These are phyloP conservation scores for Tulasnella sp. DNA, from an alignment of 768 basidiomycete genomes.

Conservation along the genomic window DNA sequence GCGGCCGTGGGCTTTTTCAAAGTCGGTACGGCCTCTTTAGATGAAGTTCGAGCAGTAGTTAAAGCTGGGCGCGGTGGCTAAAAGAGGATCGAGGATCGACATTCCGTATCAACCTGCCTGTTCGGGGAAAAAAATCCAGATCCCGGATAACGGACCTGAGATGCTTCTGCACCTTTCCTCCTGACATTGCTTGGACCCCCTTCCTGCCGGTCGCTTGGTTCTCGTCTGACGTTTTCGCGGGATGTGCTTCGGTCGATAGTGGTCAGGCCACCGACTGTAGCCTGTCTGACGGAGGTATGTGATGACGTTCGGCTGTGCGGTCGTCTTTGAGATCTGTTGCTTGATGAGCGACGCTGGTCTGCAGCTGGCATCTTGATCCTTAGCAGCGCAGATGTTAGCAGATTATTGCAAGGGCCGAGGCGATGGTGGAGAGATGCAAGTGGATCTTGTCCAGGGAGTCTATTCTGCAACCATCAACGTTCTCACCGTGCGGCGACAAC, in stretches of 20 bases:
- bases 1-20: neutral
- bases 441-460: neutral
- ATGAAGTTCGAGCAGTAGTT: neutral
- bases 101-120: neutral
- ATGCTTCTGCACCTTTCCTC: neutral
- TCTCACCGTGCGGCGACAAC: slow-evolving; percentile 5
- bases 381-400: neutral
- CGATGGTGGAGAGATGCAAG: neutral
- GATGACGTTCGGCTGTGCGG: slow-evolving; percentile 14
- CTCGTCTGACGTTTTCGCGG: neutral
- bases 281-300: neutral
- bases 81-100: neutral
- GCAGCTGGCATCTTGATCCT: neutral
- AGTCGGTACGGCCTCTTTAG: neutral
- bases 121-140: neutral
- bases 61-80: neutral
- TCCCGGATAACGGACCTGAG: slow-evolving; percentile 1
- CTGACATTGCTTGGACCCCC: neutral
- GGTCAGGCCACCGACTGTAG: neutral
- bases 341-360: slow-evolving; percentile 17
- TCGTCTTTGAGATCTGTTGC: slow-evolving; percentile 10
- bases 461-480: slow-evolving; percentile 6
- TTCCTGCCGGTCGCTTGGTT: neutral
- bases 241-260: slow-evolving; percentile 13
- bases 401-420: neutral